phyloP scores from a whole-genome alignment of 805 yeast genomes.

The Yarrowia yakushimensis region DNA sequence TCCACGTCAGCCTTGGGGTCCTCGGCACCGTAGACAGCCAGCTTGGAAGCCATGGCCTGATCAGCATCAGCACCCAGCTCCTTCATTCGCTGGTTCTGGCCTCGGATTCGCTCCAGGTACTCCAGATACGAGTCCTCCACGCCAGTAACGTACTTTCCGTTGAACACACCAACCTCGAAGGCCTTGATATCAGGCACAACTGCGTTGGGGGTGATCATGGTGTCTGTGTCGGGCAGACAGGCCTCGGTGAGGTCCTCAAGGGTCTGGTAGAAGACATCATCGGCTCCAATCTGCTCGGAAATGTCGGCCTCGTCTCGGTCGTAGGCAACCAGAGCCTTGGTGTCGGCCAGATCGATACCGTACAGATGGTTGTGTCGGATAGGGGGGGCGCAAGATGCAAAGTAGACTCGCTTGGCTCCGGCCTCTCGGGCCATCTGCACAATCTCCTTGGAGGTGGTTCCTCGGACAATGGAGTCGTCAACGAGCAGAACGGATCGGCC shows the following conservation, averaged over 20 bases:
- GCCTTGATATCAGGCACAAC: constrained; percentile 43
- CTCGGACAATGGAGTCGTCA: constrained; percentile 96
- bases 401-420: constrained; percentile 91
- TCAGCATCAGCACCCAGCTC: constrained; percentile 46
- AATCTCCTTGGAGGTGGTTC: constrained; percentile 94
- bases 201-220: constrained; percentile 28
- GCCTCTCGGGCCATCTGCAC: constrained; percentile 98
- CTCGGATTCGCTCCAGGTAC: constrained; percentile 79
- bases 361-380: constrained; percentile 93
- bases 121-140: constrained; percentile 76
- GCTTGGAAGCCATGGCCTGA: constrained; percentile 36
- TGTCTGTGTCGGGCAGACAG: constrained; percentile 47
- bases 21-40: constrained; percentile 42
- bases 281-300: constrained; percentile 79
- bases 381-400: constrained; percentile 98
- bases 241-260: constrained; percentile 79
- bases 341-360: constrained; percentile 96
- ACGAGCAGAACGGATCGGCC: constrained; percentile 83
- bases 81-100: constrained; percentile 60
- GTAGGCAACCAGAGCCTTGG: constrained; percentile 88
- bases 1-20: constrained; percentile 80
- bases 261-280: constrained; percentile 82
- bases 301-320: constrained; percentile 71
- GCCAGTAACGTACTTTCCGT: constrained; percentile 94
- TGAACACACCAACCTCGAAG: constrained; percentile 95